Conservation (phyloP, 2,329 filamentous ascomycete genomes). For the Rhynchosporium agropyri region DNA sequence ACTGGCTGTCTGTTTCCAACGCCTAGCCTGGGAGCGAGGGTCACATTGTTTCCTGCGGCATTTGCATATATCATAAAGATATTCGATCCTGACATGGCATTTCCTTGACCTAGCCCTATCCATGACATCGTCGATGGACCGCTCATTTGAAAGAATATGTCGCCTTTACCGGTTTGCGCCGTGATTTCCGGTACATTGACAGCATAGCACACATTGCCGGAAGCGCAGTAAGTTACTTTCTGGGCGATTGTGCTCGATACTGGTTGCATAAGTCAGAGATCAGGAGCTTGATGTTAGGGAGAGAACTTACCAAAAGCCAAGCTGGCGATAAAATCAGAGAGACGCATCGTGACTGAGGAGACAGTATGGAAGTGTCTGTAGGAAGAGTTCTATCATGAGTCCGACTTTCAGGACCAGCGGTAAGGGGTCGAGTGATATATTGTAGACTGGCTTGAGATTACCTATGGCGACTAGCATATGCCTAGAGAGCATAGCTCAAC, state of each 20-base stretch:
- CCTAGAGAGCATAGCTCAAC: neutral
- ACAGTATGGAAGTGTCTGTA: neutral
- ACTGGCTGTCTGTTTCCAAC: constrained; percentile 49
- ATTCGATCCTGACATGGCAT: constrained; percentile 55
- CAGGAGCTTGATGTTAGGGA: neutral
- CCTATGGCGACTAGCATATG: neutral
- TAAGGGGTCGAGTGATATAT: too few species aligned
- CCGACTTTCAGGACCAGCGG: too few species aligned
- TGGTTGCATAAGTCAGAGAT: constrained; percentile 28
- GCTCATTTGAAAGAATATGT: constrained; percentile 60
- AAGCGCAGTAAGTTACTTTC: constrained; percentile 31
- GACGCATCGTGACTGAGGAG: constrained; percentile 3
- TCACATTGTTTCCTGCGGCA: constrained; percentile 55
- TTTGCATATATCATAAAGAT: constrained; percentile 63
- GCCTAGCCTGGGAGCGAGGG: constrained; percentile 55
- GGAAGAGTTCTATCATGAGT: neutral
- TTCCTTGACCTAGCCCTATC: constrained; percentile 59
- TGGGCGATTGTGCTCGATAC: constrained; percentile 30
- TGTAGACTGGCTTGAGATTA: too few species aligned
- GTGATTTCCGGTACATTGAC: constrained; percentile 58
- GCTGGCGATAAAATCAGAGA: constrained; percentile 10
- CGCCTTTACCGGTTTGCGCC: constrained; percentile 52
- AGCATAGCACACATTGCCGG: constrained; percentile 44
- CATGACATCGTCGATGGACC: constrained; percentile 56
- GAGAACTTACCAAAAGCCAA: constrained; percentile 29